These are phyloP conservation scores for Lipomyces starkeyi DNA, from an alignment of 805 yeast species.

Conservation along the genomic window DNA sequence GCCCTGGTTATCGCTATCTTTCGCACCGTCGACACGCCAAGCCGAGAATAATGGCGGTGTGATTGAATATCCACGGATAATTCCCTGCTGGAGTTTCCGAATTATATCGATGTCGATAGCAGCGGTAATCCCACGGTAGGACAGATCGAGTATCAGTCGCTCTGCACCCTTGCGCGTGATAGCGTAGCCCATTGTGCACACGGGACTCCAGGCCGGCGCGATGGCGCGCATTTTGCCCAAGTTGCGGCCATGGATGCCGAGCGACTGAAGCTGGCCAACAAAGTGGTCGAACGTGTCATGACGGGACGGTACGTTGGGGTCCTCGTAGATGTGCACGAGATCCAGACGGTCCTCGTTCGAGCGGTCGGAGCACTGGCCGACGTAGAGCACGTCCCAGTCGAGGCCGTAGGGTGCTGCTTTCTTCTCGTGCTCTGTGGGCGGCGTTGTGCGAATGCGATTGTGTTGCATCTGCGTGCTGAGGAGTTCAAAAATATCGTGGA, in stretches of 20 bases:
- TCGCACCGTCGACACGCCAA: constrained; percentile 27
- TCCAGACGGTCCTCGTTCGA: constrained; percentile 21
- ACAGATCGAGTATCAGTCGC: constrained; percentile 24
- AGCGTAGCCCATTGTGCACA: constrained; percentile 30
- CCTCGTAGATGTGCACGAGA: constrained; percentile 28
- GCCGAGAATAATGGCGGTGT: constrained; percentile 24
- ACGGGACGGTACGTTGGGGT: constrained; percentile 21
- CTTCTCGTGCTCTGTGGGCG: constrained; percentile 21
- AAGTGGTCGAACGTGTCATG: constrained; percentile 8
- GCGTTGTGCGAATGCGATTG: constrained; percentile 23
- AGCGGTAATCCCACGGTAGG: constrained; percentile 23
- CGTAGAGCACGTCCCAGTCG: constrained; percentile 31
- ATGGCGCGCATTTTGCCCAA: constrained; percentile 23
- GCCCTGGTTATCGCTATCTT: constrained; percentile 23
- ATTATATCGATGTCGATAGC: constrained; percentile 26
- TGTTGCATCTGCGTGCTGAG: constrained; percentile 25
- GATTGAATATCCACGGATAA: constrained; percentile 20
- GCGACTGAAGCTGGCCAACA: constrained; percentile 12
- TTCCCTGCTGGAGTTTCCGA: constrained; percentile 18
- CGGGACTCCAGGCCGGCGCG: constrained; percentile 28
- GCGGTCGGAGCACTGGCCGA: constrained; percentile 32
- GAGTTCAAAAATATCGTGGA: constrained; percentile 22
- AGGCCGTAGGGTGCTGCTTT: constrained; percentile 28
- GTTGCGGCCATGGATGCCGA: constrained; percentile 9
- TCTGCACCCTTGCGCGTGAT: constrained; percentile 30